Evolutionary conservation across 2,329 filamentous ascomycete species (phyloP), one percentile per base, ranked within the genome.

Genomic region (Mollisia scopiformis): DNA sequence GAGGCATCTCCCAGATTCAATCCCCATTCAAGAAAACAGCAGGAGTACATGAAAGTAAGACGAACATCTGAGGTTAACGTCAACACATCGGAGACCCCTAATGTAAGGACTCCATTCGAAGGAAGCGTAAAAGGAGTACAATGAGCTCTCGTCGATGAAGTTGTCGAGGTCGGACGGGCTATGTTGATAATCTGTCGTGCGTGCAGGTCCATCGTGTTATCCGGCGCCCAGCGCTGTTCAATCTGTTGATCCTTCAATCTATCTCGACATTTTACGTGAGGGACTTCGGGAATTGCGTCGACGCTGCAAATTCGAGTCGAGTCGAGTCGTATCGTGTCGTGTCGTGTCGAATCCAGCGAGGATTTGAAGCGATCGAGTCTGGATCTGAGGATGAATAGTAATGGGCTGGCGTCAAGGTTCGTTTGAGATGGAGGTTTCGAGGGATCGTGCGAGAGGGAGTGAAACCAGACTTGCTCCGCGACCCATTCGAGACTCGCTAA

Each of bases 71-170:
- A 73, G 4, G 73, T 75, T 52, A 84, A 74, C 11, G 77, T 80
- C 43, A 83, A 59, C 33, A 63, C 59, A 8, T 64, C 55, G 4
- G 76, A 71, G 51, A 71, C 75, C 35, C 75, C 75, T 58, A 75
- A 61, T 16, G 62, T 62, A 41, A 85, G 75, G 67, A 83, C 72
- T 57, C 86, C 87, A 68, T 81, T 78, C 64, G 82, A 84, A 39
- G 85, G 86, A 19, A 90, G 79, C 25, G 84, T 81, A 70, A 87
- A 85, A 28, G 86, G 85, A 21, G 84, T 86, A 70, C 87, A 90
- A 67, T 83, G 81, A 65, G 83, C 72, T 8, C 76, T 74, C 2
- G 71, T 62, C 37, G 74, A 74, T 13, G 75, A 72, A 37, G 73
- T 72, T 0, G 76, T 75, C 30, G 73, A 71, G 10, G 65, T 63